Base-by-base conservation (phyloP, 352 stramenopile species). In the Pythium inflatum region DNA sequence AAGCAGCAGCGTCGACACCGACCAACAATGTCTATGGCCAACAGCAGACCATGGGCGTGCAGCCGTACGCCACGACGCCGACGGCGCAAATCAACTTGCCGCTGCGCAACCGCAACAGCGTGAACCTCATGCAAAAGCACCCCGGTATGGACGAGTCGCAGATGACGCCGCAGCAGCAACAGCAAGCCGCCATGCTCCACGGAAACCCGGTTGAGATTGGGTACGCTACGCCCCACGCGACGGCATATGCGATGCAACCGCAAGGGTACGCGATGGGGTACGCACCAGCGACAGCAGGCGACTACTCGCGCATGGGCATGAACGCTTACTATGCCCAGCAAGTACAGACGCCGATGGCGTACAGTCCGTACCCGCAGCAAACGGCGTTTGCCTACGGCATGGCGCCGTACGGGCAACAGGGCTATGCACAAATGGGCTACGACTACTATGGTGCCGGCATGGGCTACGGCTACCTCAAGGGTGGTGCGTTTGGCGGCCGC, bases 1-100 rank as follows among this genome's bases (percentile, higher is more conserved):
- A 61, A 18, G 9, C 30, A 3, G 55, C 41, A 14, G 54, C 54
- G 31, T 70, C 51, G 62, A 50, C 34, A 56, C 11, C 18, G 65
- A 31, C 9, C 51, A 46, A n/a, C 6, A 38, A 22, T 22, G 30
- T 62, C 22, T 70, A 70, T 43, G 62, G 30, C 3, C 62, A 70
- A 8, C 64, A 65, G 11, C 8, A 54, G 30, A n/a, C 46, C 16
- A 66, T 66, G 54, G 56, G 53, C 25, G 58, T 62, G 51, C 33
- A 49, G 16, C 13, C 30, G 24, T 62, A 65, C 41, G 57, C 25
- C 7, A n/a, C 34, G 7, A 49, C 41, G 68, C 65, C 22, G 36
- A 75, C 40, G 12, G 60, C 78, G 11, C 82, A 89, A 53, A 88
- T 92, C 48, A 88, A 90, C 50, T 45, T 90, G 30, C 80, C 83